Base-by-base conservation (phyloP, 768 basidiomycete species). In the Boletus reticulatus region DNA sequence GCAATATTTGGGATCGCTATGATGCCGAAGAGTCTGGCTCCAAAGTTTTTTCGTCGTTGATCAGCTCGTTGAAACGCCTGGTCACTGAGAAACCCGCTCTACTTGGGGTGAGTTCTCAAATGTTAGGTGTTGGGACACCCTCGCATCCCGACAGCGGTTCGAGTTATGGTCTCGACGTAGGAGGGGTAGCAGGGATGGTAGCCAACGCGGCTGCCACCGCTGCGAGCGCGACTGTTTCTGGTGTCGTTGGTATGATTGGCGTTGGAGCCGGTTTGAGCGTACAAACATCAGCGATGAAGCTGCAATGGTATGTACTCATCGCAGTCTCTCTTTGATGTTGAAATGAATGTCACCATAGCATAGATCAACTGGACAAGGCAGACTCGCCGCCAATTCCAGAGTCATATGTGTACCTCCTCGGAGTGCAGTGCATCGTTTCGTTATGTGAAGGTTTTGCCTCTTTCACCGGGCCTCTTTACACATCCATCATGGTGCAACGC, bases 331-430 rank as follows among this genome's bases (percentile, higher is more conserved):
- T 38, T 22, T 27, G 24, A 10, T 44, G 13, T 9, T 34, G 7
- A 54, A 32, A n/a, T 38, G 20, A 37, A 48, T n/a, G 11, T 22
- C 38, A 9, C 2, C 17, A 6, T 63, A 97, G 95, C 68, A 98
- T 99, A 62, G 96, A 99, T 68, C 97, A 98, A 70, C 83, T 98
- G 13, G 96, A 99, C 75, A 99, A 99, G 71, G 89, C 93, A 0
- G 97, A 99, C 62, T 85, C 94, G 0, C 97, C 97, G 0, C 79
- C 84, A 0, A 94, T 98, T 50, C 96, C 97, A 0, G 97, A 99
- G 55, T 80, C 89, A 4, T 98, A 99, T 68, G 82, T 96, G 59
- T 96, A 95, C 67, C 87, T 99, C 9, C 82, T 99, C 2, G 92
- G 86, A 1, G 81, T 97, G 0, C 94, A 98, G 63, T 94, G 89